These are phyloP conservation scores for Citrus hindsii DNA, from an alignment of 345 rosid genomes.

Conservation along the genomic window DNA sequence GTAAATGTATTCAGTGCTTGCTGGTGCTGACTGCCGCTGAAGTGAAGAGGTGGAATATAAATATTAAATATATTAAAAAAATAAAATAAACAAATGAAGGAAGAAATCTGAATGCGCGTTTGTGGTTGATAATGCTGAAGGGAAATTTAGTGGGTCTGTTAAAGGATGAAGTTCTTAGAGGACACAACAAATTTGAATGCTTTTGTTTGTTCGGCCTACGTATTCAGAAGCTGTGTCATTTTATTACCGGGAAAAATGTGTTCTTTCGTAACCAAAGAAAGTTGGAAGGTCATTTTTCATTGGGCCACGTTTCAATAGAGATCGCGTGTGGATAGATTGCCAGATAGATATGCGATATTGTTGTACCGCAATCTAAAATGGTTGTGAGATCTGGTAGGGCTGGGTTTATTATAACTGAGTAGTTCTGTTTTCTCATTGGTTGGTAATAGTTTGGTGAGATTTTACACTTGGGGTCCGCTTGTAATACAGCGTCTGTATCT, in stretches of 20 bases:
- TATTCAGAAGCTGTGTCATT: background rate
- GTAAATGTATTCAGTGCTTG: background rate
- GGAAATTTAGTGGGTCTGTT: background rate
- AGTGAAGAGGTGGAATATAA: background rate
- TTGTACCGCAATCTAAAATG: background rate
- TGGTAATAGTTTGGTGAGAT: background rate
- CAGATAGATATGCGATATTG: background rate
- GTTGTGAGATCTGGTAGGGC: background rate
- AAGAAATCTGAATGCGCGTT: background rate
- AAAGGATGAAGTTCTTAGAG: background rate
- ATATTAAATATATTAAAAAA: background rate
- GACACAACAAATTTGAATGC: too few relatives aligned
- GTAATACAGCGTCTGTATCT: too few relatives aligned
- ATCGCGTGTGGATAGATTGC: slow-evolving; percentile 42
- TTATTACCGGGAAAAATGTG: background rate
- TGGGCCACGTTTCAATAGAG: slow-evolving; percentile 49
- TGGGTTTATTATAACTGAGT: background rate
- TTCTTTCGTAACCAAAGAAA: too few relatives aligned
- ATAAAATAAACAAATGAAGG: background rate
- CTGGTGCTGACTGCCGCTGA: background rate
- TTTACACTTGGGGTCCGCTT: too few relatives aligned
- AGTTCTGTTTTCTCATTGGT: background rate
- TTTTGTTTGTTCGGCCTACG: background rate
- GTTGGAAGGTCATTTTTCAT: slow-evolving; percentile 11
- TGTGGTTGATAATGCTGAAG: background rate